These are phyloP conservation scores for Trichoderma sp. DNA, from an alignment of 2,329 filamentous ascomycete genomes.

Conservation along the genomic window DNA sequence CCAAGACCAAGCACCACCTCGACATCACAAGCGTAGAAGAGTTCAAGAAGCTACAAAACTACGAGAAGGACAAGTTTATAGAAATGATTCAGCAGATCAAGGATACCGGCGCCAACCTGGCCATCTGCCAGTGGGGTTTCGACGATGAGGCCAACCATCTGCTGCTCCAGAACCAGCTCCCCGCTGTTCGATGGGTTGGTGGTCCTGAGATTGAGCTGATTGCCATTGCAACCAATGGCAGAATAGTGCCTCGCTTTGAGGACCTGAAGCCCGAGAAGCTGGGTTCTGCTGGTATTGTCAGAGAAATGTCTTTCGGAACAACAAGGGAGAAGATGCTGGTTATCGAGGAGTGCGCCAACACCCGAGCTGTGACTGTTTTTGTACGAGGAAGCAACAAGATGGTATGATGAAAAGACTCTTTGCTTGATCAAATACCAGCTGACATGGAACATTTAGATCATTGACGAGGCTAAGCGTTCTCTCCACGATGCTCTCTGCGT, in stretches of 20 bases:
- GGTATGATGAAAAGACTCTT: constrained; percentile 55
- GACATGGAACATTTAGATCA: constrained; percentile 64
- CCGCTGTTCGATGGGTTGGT: constrained; percentile 96
- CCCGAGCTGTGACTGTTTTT: constrained; percentile 92
- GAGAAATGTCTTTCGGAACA: constrained; percentile 95
- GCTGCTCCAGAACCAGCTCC: constrained; percentile 91
- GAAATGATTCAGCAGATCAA: constrained; percentile 99
- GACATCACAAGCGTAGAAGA: constrained; percentile 97
- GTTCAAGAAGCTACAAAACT: constrained; percentile 95
- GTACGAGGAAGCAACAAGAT: constrained; percentile 99
- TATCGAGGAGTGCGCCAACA: constrained; percentile 99
- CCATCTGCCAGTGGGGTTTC: constrained; percentile 99
- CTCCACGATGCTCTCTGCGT: constrained; percentile 97
- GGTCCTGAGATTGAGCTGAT: constrained; percentile 98
- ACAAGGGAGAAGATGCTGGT: constrained; percentile 99
- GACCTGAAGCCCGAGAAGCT: constrained; percentile 90
- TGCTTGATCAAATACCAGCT: constrained; percentile 18
- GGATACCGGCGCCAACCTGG: constrained; percentile 92
- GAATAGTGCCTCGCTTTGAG: constrained; percentile 96
- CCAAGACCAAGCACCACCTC: constrained; percentile 99
- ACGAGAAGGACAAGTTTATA: constrained; percentile 93
- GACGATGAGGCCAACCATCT: constrained; percentile 99
- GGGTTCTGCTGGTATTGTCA: constrained; percentile 82
- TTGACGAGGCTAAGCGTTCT: constrained; percentile 97
- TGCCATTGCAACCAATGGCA: constrained; percentile 95